Base-by-base conservation (phyloP, 345 rosid species). In the Eucalyptus curtisii region DNA sequence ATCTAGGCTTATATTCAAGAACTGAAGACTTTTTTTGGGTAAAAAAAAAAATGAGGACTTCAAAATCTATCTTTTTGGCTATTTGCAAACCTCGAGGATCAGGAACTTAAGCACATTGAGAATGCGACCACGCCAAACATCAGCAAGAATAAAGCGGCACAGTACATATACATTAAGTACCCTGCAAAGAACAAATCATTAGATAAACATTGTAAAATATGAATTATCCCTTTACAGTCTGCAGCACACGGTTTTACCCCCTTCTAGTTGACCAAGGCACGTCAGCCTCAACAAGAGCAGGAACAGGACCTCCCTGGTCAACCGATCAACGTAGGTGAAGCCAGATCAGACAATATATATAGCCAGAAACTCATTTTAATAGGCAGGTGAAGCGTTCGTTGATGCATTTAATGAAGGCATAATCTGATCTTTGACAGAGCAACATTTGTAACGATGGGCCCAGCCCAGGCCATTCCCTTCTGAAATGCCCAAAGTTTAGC, bases 231-330 rank as follows among this genome's bases (percentile, higher is more conserved):
- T 94, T 97, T 8, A 95, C 95, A 5, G 95, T 93, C 92, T 94
- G 93, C 89, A 97, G 93, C 52, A 96, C 95, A 81, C 95, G 96
- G 16, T 94, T 97, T 86, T 94, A 66, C 95, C 96, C 96, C 90
- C 94, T 96, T 90, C 91, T 94, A 86, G 93, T 96, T 37, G 97
- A 96, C 99, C 99, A 97, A 84, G 99, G 99, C 47, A 93, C 95
- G 85, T 96, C 96, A 89, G 99, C 99, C 91, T 96, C 95, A 86
- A 94, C 93, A 85, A 95, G 91, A 42, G 91, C 92, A 87, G 96
- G 94, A 89, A 95, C 68, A 13, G 96, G 94, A 42, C 97, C 98
- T 52, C 91, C 98, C 98, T 96, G 93, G 86, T 88, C 16, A 42
- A 49, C 25, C 24, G 10, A 33, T 53, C 57, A 7, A 37, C 30